Percentiles rank a stretch among this genome's conserved stretches.
Conservation (phyloP, 768 basidiomycete genomes). For the Hemileccinum rubropunctum region DNA sequence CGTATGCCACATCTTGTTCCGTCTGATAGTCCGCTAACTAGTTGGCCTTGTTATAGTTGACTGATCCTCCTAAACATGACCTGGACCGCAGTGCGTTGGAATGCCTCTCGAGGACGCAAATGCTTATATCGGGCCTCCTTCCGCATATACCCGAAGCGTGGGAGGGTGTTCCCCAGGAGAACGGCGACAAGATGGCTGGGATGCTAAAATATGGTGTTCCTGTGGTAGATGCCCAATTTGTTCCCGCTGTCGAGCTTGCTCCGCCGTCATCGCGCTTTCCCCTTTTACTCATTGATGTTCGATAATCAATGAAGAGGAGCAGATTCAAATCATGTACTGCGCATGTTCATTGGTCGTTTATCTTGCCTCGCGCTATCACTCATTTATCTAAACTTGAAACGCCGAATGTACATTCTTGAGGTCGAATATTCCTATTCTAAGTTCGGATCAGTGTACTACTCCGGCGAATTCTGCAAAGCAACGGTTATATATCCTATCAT, state of each 20-base stretch:
- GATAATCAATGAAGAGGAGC: constrained; percentile 19
- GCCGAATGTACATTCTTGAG: constrained; percentile 13
- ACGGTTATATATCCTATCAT: constrained; percentile 26
- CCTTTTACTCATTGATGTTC: constrained; percentile 57
- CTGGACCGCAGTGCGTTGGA: constrained; percentile 36
- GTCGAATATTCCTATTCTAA: constrained; percentile 15
- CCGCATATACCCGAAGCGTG: constrained; percentile 33
- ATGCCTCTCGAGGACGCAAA: constrained; percentile 55
- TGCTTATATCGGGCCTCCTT: constrained; percentile 58
- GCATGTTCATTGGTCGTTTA: constrained; percentile 15
- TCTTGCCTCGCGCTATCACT: constrained; percentile 19
- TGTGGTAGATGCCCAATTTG: constrained; percentile 49
- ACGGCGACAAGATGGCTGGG: constrained; percentile 37
- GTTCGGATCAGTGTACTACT: constrained; percentile 13
- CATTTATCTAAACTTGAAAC: constrained; percentile 33
- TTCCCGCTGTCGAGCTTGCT: constrained; percentile 59
- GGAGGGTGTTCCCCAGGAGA: constrained; percentile 21
- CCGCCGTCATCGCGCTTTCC: constrained; percentile 77
- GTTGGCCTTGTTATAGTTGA: constrained; percentile 13
- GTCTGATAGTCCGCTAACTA: constrained; percentile 1
- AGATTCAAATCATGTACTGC: constrained; percentile 15
- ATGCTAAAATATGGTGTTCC: constrained; percentile 56
- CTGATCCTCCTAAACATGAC: constrained; percentile 12
- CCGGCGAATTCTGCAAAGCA: constrained; percentile 5
- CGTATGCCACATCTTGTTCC: constrained; percentile 22